Evolutionary conservation across 202 grass and related monocot species (phyloP), one percentile per base, ranked within the genome.

Genomic region (Dendrocalamus latiflorus): DNA sequence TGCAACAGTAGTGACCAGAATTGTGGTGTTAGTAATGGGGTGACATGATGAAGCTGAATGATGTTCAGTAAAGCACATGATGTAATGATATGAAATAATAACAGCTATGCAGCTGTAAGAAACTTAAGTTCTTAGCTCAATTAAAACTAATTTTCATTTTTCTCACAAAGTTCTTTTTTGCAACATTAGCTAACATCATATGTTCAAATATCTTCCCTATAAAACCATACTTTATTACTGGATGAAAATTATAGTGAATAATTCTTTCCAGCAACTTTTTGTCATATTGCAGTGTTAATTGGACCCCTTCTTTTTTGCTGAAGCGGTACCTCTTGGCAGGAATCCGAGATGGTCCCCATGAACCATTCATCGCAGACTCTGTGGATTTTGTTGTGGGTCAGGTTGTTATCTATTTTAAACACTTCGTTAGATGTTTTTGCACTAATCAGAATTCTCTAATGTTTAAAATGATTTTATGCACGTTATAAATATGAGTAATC

Each of bases 261-360:
- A 79, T 86, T 83, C 1, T 54, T 11, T 83, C 14, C 25, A 65
- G 33, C 18, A 62, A 53, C 60, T 65, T 84, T 72, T 83, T 86
- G 64, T 87, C 34, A 90, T 65, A 68, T 90, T 91, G 89, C 87
- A 98, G 95, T 87, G 90, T 98, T 84, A 88, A 80, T 73, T 98
- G 95, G 95, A 89, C 95, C 81, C 95, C 95, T 93, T 87, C 95
- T 45, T 98, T 98, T 95, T 82, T 98, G 87, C 87, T 98, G 87
- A 98, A 98, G 93, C 83, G 93, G 36, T 90, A 98, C 85, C 87
- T 98, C 61, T 93, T 98, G 76, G 89, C 95, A 83, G 93, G 95
- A 89, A 98, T 98, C 58, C 86, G 80, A 70, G 90, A 95, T 88
- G 95, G 92, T 51, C 93, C 91, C 8, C 93, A 98, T 70, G 95